Conservation (phyloP, 495 filamentous ascomycete genomes). For the Copromyces sp. region DNA sequence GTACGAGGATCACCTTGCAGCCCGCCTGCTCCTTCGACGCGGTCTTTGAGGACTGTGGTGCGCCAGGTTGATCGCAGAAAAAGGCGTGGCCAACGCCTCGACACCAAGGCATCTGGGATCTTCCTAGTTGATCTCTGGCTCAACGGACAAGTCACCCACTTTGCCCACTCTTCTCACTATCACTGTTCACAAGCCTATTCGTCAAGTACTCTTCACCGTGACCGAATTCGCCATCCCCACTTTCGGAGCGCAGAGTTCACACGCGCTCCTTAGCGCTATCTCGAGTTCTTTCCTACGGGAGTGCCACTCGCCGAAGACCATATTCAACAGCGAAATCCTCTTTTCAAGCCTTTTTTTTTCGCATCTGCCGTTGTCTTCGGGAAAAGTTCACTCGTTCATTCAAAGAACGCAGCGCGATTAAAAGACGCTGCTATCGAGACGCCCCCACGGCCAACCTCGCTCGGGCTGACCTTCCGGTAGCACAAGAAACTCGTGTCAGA, state of each 20-base stretch:
- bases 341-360: not conserved
- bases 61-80: not conserved
- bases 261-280: not conserved
- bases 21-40: not conserved
- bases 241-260: constrained; percentile 15
- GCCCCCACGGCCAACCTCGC: not conserved
- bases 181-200: constrained; percentile 15
- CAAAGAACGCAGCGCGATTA: not conserved
- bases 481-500: constrained; percentile 7
- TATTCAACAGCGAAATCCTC: not conserved
- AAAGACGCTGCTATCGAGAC: not conserved
- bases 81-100: constrained; percentile 1
- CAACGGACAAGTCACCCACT: constrained; percentile 11
- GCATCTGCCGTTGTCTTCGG: constrained; percentile 2
- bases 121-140: constrained; percentile 11
- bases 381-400: not conserved
- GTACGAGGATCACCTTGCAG: not conserved
- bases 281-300: constrained; percentile 1
- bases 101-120: constrained; percentile 14
- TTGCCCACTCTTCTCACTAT: constrained; percentile 10
- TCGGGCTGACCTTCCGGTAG: constrained; percentile 1
- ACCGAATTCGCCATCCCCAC: constrained; percentile 19
- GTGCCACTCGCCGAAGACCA: not conserved
- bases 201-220: constrained; percentile 16
- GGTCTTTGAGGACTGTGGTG: not conserved